A percentile compares a stretch with the other conserved stretches of the same genome.
These are phyloP conservation scores for Chenopodium formosanum DNA, from an alignment of 148 eudicot species.

Conservation along the genomic window DNA sequence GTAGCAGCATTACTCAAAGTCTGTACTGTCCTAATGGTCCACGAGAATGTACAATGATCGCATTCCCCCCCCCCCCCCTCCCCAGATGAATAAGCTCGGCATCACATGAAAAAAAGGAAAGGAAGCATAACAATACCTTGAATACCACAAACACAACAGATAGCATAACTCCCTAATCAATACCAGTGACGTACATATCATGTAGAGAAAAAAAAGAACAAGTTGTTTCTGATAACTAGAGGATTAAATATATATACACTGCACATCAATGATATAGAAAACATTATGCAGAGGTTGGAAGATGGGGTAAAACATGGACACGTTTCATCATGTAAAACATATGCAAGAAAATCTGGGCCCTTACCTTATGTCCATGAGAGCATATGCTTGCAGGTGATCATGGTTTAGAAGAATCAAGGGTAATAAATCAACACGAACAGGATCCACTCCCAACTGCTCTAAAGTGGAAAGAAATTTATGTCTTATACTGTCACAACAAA, in stretches of 20 bases:
- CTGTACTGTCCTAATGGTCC: background rate
- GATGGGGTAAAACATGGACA: background rate
- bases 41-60: background rate
- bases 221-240: background rate
- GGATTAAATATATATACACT: background rate
- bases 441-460: conserved; percentile 90
- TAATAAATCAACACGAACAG: conserved; percentile 87
- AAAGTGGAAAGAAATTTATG: conserved; percentile 77
- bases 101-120: background rate
- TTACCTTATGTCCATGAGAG: conserved; percentile 97
- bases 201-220: background rate
- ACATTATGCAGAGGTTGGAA: background rate
- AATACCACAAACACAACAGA: background rate
- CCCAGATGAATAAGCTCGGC: background rate
- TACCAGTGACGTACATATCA: background rate
- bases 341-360: background rate
- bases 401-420: conserved; percentile 96
- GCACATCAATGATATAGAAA: background rate
- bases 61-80: background rate
- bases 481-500: conserved; percentile 84
- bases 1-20: background rate
- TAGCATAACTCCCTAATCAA: background rate
- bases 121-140: background rate
- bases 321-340: background rate
- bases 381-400: conserved; percentile 98